Evolutionary conservation across 2,329 filamentous ascomycete genomes (phyloP).

Genomic region (Xylaria sp.): DNA sequence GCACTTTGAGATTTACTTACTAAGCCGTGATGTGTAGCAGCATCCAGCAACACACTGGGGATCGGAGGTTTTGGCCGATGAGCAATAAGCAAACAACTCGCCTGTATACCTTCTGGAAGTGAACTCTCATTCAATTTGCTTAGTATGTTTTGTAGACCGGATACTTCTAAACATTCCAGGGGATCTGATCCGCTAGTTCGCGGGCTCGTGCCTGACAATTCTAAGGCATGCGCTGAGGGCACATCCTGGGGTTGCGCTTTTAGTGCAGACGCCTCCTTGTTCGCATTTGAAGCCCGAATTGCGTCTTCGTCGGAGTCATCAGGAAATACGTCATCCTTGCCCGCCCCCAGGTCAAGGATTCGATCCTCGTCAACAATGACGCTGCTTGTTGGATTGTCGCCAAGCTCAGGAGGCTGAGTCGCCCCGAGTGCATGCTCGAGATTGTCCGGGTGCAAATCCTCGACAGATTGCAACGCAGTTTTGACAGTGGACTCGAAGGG

Average conservation of each 20-base stretch:
- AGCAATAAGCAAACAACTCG: slow-evolving; percentile 57
- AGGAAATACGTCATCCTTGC: slow-evolving; percentile 60
- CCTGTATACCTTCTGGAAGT: slow-evolving; percentile 54
- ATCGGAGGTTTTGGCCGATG: slow-evolving; percentile 54
- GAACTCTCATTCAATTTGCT: slow-evolving; percentile 31
- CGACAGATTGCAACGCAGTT: slow-evolving; percentile 83
- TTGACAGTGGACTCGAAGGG: slow-evolving; percentile 71
- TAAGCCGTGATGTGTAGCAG: slow-evolving; percentile 55
- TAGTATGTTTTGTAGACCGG: slow-evolving; percentile 15
- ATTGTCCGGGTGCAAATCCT: slow-evolving; percentile 83
- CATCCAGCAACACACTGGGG: slow-evolving; percentile 53
- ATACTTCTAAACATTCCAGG: background rate
- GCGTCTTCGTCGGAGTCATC: slow-evolving; percentile 66
- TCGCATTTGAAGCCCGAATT: slow-evolving; percentile 29
- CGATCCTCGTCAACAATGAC: slow-evolving; percentile 74
- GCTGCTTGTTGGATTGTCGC: slow-evolving; percentile 54
- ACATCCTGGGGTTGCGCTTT: slow-evolving; percentile 9
- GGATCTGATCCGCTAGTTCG: slow-evolving; percentile 12
- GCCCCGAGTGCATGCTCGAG: slow-evolving; percentile 62
- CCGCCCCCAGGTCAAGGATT: slow-evolving; percentile 59
- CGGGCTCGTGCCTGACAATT: background rate
- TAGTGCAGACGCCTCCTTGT: slow-evolving; percentile 18
- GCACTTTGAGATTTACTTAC: slow-evolving; percentile 49
- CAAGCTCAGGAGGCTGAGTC: slow-evolving; percentile 45
- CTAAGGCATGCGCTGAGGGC: background rate